These are phyloP conservation scores for rapeseed (Brassica napus) DNA, from an alignment of 345 rosid genomes.

Conservation along the genomic window DNA sequence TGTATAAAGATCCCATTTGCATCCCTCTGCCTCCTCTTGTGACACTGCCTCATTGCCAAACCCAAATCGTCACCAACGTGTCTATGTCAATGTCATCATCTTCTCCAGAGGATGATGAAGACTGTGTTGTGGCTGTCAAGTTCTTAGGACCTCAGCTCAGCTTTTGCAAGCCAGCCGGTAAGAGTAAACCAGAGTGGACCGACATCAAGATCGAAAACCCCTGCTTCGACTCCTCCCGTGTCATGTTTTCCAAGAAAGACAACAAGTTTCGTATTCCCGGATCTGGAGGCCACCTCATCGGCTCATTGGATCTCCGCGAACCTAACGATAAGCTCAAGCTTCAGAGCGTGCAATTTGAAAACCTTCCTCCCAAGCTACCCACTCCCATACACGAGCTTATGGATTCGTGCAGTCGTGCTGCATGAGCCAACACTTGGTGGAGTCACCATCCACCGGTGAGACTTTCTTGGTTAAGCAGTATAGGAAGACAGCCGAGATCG, in stretches of 20 bases:
- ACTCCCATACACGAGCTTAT: background rate
- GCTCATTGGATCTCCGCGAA: background rate
- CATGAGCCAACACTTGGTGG: background rate
- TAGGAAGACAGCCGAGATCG: background rate
- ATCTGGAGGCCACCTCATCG: background rate
- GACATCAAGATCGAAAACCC: background rate
- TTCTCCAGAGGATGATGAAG: background rate
- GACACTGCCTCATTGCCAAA: background rate
- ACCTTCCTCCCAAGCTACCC: background rate
- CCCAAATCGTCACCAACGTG: background rate
- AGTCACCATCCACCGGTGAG: background rate
- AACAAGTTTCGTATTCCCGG: background rate
- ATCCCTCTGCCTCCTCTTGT: background rate
- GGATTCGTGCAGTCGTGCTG: background rate
- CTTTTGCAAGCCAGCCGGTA: background rate
- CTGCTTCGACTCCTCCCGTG: background rate
- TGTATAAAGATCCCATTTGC: background rate
- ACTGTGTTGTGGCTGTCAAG: slow-evolving; percentile 4
- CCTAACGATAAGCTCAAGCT: background rate
- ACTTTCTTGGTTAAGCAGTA: background rate
- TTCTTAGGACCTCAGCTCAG: background rate
- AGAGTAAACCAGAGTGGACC: background rate
- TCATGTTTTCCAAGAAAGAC: background rate
- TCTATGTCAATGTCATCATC: background rate
- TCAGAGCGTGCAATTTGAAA: background rate